Evolutionary conservation across 495 filamentous ascomycete species (phyloP).

Genomic region (Lindgomyces ingoldianus): DNA sequence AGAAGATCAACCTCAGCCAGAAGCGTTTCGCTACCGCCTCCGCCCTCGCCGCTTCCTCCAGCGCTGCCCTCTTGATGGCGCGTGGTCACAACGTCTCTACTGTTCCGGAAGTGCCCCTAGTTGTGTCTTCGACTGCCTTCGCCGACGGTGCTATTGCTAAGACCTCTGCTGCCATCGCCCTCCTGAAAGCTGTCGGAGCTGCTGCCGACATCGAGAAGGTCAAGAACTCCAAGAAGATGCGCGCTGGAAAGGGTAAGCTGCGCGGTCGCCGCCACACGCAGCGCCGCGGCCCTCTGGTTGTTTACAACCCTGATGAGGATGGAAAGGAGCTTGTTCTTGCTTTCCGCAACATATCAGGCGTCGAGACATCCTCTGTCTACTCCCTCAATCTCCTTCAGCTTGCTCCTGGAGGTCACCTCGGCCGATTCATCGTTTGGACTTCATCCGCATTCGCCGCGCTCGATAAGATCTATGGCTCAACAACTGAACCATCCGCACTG

Average conservation of each 20-base stretch:
- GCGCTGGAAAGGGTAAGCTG: conserved; percentile 97
- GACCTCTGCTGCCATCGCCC: conserved; percentile 82
- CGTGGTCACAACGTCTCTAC: conserved; percentile 92
- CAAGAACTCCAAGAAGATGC: conserved; percentile 87
- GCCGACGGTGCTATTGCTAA: conserved; percentile 72
- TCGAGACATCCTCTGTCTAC: conserved; percentile 94
- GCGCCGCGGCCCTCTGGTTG: conserved; percentile 92
- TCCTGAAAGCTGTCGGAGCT: conserved; percentile 87
- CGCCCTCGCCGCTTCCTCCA: conserved; percentile 92
- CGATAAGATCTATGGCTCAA: conserved; percentile 92
- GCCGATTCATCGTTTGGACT: conserved; percentile 98
- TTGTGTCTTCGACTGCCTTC: conserved; percentile 88
- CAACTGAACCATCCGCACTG: conserved; percentile 75
- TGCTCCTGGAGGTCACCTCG: conserved; percentile 96
- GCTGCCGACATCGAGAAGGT: conserved; percentile 90
- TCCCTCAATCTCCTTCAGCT: conserved; percentile 98
- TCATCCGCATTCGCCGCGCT: conserved; percentile 94
- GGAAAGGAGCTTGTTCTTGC: conserved; percentile 87
- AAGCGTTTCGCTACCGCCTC: conserved; percentile 98
- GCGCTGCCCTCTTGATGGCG: conserved; percentile 89
- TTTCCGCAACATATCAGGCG: conserved; percentile 97
- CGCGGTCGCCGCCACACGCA: conserved; percentile 92
- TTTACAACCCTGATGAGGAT: conserved; percentile 92
- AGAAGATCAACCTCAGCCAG: conserved; percentile 98
- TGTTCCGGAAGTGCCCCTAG: conserved; percentile 95